Conservation (phyloP, 2,329 filamentous ascomycete species). For the Atkinsonella texensis region DNA sequence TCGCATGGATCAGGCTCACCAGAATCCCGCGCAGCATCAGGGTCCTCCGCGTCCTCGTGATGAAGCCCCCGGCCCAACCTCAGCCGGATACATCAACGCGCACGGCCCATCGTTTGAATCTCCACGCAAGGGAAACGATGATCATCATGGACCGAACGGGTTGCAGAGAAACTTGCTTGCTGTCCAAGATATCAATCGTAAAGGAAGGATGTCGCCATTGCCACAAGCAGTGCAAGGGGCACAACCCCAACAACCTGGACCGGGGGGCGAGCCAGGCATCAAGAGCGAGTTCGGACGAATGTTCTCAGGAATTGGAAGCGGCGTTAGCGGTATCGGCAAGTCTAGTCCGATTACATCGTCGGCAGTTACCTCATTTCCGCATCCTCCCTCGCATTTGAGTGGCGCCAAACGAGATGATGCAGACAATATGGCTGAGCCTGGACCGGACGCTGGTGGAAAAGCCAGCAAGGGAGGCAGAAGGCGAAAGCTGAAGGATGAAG, state of each 20-base stretch:
- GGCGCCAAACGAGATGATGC: conserved; percentile 41
- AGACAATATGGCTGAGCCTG: conserved; percentile 31
- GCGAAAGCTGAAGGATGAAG: conserved; percentile 68
- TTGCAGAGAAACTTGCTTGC: conserved; percentile 56
- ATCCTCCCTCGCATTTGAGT: conserved; percentile 10
- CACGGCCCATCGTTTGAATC: conserved; percentile 29
- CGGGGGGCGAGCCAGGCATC: conserved; percentile 73
- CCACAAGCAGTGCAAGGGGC: conserved; percentile 91
- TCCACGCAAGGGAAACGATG: conserved; percentile 26
- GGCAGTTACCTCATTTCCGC: conserved; percentile 30
- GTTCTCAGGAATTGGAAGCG: conserved; percentile 77
- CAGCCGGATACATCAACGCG: conserved; percentile 35
- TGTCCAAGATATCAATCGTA: conserved; percentile 69
- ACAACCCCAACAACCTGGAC: conserved; percentile 67
- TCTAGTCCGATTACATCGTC: conserved; percentile 37
- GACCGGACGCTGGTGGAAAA: conserved; percentile 27
- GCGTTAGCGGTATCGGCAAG: conserved; percentile 36
- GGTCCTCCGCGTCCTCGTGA: conserved; percentile 30
- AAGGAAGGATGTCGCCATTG: conserved; percentile 73
- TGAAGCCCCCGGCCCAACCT: conserved; percentile 37
- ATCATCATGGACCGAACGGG: conserved; percentile 23
- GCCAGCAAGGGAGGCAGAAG: conserved; percentile 38
- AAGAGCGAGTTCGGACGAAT: conserved; percentile 93
- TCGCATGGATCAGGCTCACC: conserved; percentile 27
- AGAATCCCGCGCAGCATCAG: conserved; percentile 23